Conservation (phyloP, 352 stramenopile species). For the Phytophthora hybrid region DNA sequence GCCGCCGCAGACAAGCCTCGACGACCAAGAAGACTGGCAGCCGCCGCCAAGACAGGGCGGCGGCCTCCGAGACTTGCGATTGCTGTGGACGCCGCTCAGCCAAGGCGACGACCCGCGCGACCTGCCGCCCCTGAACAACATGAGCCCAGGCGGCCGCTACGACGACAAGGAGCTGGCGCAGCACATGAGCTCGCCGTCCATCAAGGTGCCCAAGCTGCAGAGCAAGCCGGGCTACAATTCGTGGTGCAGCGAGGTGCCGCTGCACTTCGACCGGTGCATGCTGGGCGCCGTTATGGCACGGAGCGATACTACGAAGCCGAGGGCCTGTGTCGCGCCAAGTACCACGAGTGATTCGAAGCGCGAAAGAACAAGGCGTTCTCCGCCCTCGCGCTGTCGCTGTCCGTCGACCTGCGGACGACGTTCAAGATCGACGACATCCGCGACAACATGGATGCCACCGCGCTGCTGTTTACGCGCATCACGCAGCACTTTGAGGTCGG, state of each 20-base stretch:
- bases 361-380: conserved; percentile 14
- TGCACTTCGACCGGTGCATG: conserved; percentile 3
- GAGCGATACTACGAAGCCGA: neutral
- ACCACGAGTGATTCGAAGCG: conserved; percentile 1
- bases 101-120: neutral
- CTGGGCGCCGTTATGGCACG: conserved; percentile 1
- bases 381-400: neutral
- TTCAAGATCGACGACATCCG: neutral
- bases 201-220: neutral
- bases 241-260: conserved; percentile 3
- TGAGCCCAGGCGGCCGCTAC: neutral
- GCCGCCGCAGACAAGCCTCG: neutral
- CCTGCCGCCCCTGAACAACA: neutral
- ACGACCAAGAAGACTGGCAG: neutral
- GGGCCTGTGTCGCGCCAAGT: neutral
- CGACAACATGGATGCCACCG: neutral
- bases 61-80: neutral
- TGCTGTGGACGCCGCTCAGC: too few species aligned
- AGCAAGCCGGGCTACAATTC: neutral
- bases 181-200: neutral
- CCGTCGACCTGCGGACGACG: neutral
- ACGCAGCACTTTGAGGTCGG: neutral
- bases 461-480: neutral
- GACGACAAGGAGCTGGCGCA: conserved; percentile 2
- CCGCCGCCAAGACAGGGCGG: too few species aligned